A percentile compares a stretch with the other conserved stretches of the same genome.
These are phyloP conservation scores for Sclerotinia glacialis DNA, from an alignment of 2,329 filamentous ascomycete species.

Conservation along the genomic window DNA sequence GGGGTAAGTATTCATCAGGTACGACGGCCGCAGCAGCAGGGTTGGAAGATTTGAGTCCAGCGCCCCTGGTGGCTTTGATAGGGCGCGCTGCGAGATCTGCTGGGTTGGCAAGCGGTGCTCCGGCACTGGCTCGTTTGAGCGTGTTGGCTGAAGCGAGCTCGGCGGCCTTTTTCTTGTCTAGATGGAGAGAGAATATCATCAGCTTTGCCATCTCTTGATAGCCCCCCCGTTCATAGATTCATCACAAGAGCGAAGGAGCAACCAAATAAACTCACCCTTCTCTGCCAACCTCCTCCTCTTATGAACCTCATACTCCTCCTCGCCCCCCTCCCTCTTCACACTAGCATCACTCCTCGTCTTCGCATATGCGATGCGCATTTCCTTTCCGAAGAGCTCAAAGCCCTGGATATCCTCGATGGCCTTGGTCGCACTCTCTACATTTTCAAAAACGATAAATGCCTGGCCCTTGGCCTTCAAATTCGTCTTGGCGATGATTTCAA, in stretches of 20 bases:
- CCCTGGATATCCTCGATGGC: conserved; percentile 89
- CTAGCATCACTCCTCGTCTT: conserved; percentile 84
- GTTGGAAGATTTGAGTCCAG: conserved; percentile 74
- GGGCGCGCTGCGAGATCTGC: conserved; percentile 55
- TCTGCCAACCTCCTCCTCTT: conserved; percentile 81
- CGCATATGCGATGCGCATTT: conserved; percentile 81
- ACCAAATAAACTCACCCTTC: conserved; percentile 62
- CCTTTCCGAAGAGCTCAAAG: conserved; percentile 89
- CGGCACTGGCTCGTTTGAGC: conserved; percentile 61
- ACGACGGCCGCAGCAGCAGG: conserved; percentile 68
- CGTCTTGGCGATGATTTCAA: conserved; percentile 84
- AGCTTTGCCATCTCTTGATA: background rate
- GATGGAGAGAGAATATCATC: background rate
- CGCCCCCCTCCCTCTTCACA: conserved; percentile 67
- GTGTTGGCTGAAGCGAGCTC: conserved; percentile 60
- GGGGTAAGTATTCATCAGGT: conserved; percentile 95
- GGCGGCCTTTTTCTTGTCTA: conserved; percentile 74
- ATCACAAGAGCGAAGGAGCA: background rate
- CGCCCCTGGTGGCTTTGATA: conserved; percentile 66
- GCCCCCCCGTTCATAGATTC: background rate
- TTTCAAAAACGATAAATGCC: conserved; percentile 90
- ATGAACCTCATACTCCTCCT: conserved; percentile 82
- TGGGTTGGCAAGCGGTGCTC: conserved; percentile 37
- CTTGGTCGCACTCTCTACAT: conserved; percentile 69
- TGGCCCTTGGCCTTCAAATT: conserved; percentile 93